Conservation (phyloP, 129 eudicot species). For the Artemisia tridentata region DNA sequence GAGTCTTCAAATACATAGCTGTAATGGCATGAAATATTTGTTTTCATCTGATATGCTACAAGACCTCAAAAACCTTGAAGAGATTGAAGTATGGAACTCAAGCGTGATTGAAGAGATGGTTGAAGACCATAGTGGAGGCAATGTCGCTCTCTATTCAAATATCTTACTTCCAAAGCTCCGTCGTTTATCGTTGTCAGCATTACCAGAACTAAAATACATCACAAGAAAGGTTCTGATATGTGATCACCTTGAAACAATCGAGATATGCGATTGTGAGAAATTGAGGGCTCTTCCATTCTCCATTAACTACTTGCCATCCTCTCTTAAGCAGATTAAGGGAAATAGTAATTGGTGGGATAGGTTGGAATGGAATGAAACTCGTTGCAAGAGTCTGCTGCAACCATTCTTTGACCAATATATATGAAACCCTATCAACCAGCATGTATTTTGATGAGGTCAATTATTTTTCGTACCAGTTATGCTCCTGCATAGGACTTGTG, state of each 20-base stretch:
- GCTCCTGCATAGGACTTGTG: too few species aligned
- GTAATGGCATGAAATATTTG: conserved; percentile 30
- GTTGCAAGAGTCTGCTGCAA: conserved; percentile 13
- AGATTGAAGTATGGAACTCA: conserved; percentile 39
- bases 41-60: conserved; percentile 28
- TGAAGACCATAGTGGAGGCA: conserved; percentile 22
- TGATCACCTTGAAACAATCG: conserved; percentile 31
- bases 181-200: conserved; percentile 28
- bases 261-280: conserved; percentile 39
- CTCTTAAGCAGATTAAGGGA: conserved; percentile 32
- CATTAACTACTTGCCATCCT: conserved; percentile 32
- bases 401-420: not conserved
- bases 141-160: not conserved
- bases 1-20: conserved; percentile 41
- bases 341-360: conserved; percentile 40
- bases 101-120: conserved; percentile 27
- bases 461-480: too few species aligned
- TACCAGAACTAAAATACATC: conserved; percentile 35
- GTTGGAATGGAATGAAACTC: conserved; percentile 7
- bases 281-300: conserved; percentile 38
- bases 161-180: conserved; percentile 38
- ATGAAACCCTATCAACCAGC: too few species aligned
- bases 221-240: conserved; percentile 27
- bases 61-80: conserved; percentile 37
- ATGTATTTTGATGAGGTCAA: too few species aligned